These are phyloP conservation scores for Pythium pectinolyticum DNA, from an alignment of 352 stramenopile species.

Conservation along the genomic window DNA sequence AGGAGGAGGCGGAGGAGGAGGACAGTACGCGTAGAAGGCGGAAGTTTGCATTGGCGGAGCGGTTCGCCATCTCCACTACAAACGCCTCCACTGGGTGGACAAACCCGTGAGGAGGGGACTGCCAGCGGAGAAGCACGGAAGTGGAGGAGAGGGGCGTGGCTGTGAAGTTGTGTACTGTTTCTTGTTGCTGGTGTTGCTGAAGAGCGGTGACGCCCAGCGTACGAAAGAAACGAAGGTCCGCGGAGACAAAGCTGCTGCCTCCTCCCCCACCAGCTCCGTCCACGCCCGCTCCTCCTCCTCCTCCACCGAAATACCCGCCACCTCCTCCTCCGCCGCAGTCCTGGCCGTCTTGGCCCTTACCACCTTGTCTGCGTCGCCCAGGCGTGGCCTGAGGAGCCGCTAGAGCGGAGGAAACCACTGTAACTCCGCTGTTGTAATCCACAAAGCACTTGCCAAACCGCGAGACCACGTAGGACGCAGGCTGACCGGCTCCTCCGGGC, in stretches of 20 bases:
- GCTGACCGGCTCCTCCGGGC: conserved; percentile 38
- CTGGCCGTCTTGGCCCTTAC: conserved; percentile 71
- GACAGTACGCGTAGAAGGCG: conserved; percentile 39
- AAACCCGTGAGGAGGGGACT: conserved; percentile 39
- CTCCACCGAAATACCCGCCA: conserved; percentile 72
- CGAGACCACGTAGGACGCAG: conserved; percentile 48
- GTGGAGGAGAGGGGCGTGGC: conserved; percentile 35
- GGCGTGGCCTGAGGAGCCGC: conserved; percentile 37
- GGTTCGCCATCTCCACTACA: conserved; percentile 60
- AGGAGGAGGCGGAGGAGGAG: no score
- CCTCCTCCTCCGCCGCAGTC: conserved; percentile 79
- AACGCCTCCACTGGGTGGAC: conserved; percentile 45
- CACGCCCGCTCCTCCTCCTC: conserved; percentile 59
- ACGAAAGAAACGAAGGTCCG: conserved; percentile 12
- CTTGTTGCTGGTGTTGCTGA: conserved; percentile 25
- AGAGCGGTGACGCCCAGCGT: conserved; percentile 14
- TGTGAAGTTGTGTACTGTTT: conserved; percentile 32
- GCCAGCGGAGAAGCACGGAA: conserved; percentile 41
- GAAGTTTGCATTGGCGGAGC: conserved; percentile 60
- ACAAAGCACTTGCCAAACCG: conserved; percentile 43
- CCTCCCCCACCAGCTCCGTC: conserved; percentile 63
- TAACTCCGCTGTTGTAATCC: conserved; percentile 12
- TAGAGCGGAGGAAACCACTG: conserved; percentile 18
- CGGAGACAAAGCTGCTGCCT: conserved; percentile 55
- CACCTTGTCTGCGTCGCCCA: conserved; percentile 40